These are phyloP conservation scores for Entophlyctis helioformis DNA, from an alignment of 192 early-diverging fungal species.

Conservation along the genomic window DNA sequence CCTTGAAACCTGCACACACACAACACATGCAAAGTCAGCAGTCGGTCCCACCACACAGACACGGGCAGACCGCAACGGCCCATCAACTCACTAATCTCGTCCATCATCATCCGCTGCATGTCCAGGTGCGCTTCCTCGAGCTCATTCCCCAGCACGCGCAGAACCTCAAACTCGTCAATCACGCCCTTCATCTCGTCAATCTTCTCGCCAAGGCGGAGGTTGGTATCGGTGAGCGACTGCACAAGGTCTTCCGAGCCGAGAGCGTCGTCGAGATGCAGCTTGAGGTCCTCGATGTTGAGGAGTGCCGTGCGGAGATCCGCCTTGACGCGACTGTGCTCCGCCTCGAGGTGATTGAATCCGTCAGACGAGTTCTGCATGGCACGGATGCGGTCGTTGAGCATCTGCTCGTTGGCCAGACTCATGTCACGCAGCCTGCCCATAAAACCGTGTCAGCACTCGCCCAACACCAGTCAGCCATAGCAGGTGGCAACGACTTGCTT, in stretches of 20 bases:
- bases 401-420: too few relatives aligned
- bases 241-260: constrained; percentile 76
- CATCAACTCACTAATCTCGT: constrained; percentile 62
- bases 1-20: constrained; percentile 47
- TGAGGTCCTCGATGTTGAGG: constrained; percentile 69
- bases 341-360: too few relatives aligned
- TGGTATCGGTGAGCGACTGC: constrained; percentile 71
- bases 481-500: too few relatives aligned
- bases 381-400: too few relatives aligned
- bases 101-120: constrained; percentile 71
- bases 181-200: constrained; percentile 64
- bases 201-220: constrained; percentile 64
- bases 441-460: too few relatives aligned
- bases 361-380: too few relatives aligned
- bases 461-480: too few relatives aligned
- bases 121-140: constrained; percentile 87
- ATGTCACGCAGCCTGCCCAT: too few relatives aligned
- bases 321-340: too few relatives aligned
- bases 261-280: constrained; percentile 67
- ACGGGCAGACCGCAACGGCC: neutral
- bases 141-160: constrained; percentile 85
- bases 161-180: constrained; percentile 79
- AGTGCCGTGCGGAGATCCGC: too few relatives aligned
- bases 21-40: neutral
- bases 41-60: neutral